Base-by-base conservation (phyloP, 2,329 filamentous ascomycete genomes). In the Aspergillus puulaauensis region DNA sequence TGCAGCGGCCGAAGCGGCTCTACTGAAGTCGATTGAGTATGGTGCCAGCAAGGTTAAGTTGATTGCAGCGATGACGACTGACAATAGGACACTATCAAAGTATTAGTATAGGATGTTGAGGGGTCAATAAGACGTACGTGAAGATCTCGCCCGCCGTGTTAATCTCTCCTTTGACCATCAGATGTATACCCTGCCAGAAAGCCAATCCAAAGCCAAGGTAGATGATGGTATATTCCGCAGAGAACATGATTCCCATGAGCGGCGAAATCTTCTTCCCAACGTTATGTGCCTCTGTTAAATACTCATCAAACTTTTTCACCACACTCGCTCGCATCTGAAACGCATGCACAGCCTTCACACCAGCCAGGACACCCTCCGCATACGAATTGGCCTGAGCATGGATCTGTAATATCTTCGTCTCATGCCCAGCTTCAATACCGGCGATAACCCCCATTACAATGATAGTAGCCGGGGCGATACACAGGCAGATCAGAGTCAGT, bases 21-120 rank as follows among this genome's bases (percentile, higher is more conserved):
- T 90, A 2, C 88, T 90, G 66, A 98, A 96, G 33, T 93, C 90
- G 72, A 96, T 91, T 2, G 88, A 76, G 67, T 97, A 91, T 0
- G 95, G 92, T 0, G 89, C 88, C 33, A 96, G 86, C 65, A 93
- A 96, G 44, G 93, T 92, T 33, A 99, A 79, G 56, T 91, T 90
- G 75, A 97, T 96, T 3, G 93, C 91, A 52, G 93, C 95, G 58
- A 97, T 93, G 82, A 98, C 91, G 67, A 96, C 87, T 33, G 91
- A 84, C 83, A 98, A 88, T 73, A 96, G 82, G 63, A 97, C 92
- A 11, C 49, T 52, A 62, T 17, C 62, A 37, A 14, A 9, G 1
- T 51, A 12, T 67, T 62, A 62, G 35, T 37, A 64, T 3, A 35
- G 44, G 1, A 24, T 58, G 1, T 63, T 62, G 0, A 64, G 24